Percentiles rank a stretch among this genome's conserved stretches.
Conservation (phyloP, 495 filamentous ascomycete genomes). For the Hypoxylon rickii region DNA sequence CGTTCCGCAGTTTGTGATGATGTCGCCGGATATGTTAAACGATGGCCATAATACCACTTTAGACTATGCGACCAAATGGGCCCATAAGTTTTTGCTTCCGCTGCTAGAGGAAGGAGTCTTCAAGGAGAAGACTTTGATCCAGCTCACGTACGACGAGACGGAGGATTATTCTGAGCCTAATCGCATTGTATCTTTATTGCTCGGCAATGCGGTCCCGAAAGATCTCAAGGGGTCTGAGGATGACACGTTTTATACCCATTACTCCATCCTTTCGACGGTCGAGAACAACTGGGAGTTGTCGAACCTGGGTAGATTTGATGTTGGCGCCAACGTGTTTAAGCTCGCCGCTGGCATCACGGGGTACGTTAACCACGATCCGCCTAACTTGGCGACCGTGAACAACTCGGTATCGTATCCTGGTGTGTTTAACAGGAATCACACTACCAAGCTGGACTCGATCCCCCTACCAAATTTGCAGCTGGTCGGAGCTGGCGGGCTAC, state of each 20-base stretch:
- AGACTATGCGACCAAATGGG: conserved; percentile 62
- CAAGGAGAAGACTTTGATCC: conserved; percentile 63
- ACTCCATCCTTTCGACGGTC: conserved; percentile 66
- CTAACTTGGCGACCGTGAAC: conserved; percentile 61
- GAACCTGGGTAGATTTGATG: conserved; percentile 70
- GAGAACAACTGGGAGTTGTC: conserved; percentile 71
- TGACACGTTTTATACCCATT: conserved; percentile 73
- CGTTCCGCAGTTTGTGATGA: conserved; percentile 67
- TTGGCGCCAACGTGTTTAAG: conserved; percentile 69
- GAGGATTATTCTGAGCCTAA: conserved; percentile 61
- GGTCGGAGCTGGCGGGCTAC: conserved; percentile 48
- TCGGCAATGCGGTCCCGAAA: conserved; percentile 65
- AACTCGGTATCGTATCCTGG: conserved; percentile 68
- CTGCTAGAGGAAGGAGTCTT: conserved; percentile 63
- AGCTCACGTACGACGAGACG: conserved; percentile 71
- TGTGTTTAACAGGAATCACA: conserved; percentile 48
- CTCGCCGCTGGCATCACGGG: conserved; percentile 63
- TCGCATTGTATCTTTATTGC: conserved; percentile 63
- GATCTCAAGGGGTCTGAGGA: conserved; percentile 62
- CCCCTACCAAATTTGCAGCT: conserved; percentile 52
- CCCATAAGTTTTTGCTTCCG: conserved; percentile 59
- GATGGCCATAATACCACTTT: conserved; percentile 72
- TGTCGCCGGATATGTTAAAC: conserved; percentile 74
- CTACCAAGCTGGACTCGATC: conserved; percentile 34
- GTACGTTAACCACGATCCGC: conserved; percentile 61